These are phyloP conservation scores for Suillus luteus DNA, from an alignment of 768 basidiomycete species.

Conservation along the genomic window DNA sequence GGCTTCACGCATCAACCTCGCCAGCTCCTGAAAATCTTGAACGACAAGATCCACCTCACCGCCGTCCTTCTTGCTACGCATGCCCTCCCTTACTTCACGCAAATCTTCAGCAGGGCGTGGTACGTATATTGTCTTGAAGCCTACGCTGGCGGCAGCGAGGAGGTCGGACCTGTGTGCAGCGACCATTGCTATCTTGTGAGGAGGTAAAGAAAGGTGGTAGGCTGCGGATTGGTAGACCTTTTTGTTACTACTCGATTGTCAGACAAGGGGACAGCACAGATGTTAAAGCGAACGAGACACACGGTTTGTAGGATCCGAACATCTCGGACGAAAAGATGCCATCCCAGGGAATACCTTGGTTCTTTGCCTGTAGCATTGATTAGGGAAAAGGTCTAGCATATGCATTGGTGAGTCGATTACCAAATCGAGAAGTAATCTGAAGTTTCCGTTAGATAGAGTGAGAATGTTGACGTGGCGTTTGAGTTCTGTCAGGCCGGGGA, in stretches of 20 bases:
- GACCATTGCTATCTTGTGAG: slow-evolving; percentile 60
- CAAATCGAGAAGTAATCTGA: slow-evolving; percentile 62
- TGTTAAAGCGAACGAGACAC: slow-evolving; percentile 21
- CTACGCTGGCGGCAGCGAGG: slow-evolving; percentile 49
- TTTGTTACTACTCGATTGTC: slow-evolving; percentile 35
- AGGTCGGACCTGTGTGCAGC: slow-evolving; percentile 64
- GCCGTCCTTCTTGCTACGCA: slow-evolving; percentile 51
- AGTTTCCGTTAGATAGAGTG: slow-evolving; percentile 65
- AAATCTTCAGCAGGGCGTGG: slow-evolving; percentile 51
- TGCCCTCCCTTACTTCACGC: slow-evolving; percentile 21
- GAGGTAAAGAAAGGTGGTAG: slow-evolving; percentile 45
- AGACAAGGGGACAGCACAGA: background rate
- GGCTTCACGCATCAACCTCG: slow-evolving; percentile 24
- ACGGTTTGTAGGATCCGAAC: slow-evolving; percentile 69
- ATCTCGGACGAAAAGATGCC: slow-evolving; percentile 60
- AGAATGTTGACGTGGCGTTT: slow-evolving; percentile 53
- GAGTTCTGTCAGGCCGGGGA: slow-evolving; percentile 49
- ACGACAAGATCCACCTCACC: slow-evolving; percentile 63
- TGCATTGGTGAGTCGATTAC: slow-evolving; percentile 30
- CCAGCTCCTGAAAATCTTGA: slow-evolving; percentile 53
- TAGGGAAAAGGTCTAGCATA: background rate
- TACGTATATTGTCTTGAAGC: slow-evolving; percentile 63
- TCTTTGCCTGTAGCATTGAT: slow-evolving; percentile 49
- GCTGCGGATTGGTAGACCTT: slow-evolving; percentile 51
- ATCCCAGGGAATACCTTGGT: slow-evolving; percentile 65